Evolutionary conservation across 2,329 filamentous ascomycete species (phyloP), one percentile per base, ranked within the genome.

Genomic region (Aspergillus cejpii): DNA sequence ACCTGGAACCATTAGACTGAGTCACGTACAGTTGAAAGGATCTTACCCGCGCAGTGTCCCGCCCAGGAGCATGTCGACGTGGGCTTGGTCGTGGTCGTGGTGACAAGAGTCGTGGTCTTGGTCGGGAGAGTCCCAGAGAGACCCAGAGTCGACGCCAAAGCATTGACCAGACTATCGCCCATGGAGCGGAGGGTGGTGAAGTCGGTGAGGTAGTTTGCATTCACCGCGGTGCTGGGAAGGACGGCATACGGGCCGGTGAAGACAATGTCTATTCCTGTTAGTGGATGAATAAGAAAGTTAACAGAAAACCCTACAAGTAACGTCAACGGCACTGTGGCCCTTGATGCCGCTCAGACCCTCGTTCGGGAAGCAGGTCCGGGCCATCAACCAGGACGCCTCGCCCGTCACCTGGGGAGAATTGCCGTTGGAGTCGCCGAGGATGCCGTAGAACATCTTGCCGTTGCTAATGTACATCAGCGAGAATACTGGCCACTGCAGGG

Each of bases 361-460:
- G 11, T 55, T 45, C 1, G 61, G 61, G 46, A 64, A 64, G 14
- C 61, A 64, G 1, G 60, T 60, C 2, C 59, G 57, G 7, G 61
- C 61, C 58, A 64, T 59, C n/a, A 64, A 33, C 61, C 61, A 64
- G 1, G 61, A 64, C 6, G 60, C 61, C 37, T 64, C 61, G 3
- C 61, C 61, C 7, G 59, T 63, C 12, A 62, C 56, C 31, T 63
- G 37, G 4, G 61, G 61, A 5, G 23, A 31, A 33, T 63, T 55
- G 3, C 58, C 57, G 41, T 64, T 53, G 5, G 60, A 51, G 37
- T 64, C 61, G 2, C 61, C 61, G n/a, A 57, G 56, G 21, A 64
- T 61, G 1, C 61, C 61, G 33, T 63, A 64, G 44, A 60, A 63
- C 58, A 64, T 64, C 5, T 63, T 60, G 6, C 57, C 56, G 12